These are phyloP conservation scores for Micromonas commoda DNA, from an alignment of 139 green algal species.

Conservation along the genomic window DNA sequence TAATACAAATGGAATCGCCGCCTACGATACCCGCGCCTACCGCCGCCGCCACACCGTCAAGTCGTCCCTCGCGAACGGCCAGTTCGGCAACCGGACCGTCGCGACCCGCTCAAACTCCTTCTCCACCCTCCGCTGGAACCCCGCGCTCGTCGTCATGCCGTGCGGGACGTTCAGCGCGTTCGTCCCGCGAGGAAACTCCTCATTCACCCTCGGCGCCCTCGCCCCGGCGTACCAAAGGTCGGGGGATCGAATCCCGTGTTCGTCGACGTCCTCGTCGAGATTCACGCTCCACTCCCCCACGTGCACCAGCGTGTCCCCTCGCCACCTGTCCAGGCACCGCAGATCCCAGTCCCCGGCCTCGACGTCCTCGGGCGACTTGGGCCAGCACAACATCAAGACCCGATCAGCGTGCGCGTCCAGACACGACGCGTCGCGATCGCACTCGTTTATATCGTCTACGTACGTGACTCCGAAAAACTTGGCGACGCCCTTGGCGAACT, in stretches of 20 bases:
- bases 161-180: not conserved
- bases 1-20: too few relatives aligned
- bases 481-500: too few relatives aligned
- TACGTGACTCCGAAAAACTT: too few relatives aligned
- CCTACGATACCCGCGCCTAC: too few relatives aligned
- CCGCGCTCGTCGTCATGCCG: not conserved
- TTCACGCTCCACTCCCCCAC: not conserved
- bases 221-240: too few relatives aligned
- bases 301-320: not conserved
- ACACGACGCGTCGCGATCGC: not conserved
- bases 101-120: not conserved
- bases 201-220: too few relatives aligned
- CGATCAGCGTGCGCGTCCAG: not conserved
- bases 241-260: not conserved
- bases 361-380: too few relatives aligned
- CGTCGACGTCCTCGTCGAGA: not conserved
- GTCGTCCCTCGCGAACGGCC: not conserved
- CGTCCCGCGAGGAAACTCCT: not conserved
- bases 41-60: not conserved
- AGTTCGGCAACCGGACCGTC: not conserved
- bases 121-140: not conserved
- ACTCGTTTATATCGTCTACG: too few relatives aligned
- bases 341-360: not conserved
- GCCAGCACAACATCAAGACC: not conserved
- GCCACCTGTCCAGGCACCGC: not conserved